Evolutionary conservation across 306 rosid genomes (phyloP), one percentile per base, ranked within the genome.

Genomic region (Vigna unguiculata): DNA sequence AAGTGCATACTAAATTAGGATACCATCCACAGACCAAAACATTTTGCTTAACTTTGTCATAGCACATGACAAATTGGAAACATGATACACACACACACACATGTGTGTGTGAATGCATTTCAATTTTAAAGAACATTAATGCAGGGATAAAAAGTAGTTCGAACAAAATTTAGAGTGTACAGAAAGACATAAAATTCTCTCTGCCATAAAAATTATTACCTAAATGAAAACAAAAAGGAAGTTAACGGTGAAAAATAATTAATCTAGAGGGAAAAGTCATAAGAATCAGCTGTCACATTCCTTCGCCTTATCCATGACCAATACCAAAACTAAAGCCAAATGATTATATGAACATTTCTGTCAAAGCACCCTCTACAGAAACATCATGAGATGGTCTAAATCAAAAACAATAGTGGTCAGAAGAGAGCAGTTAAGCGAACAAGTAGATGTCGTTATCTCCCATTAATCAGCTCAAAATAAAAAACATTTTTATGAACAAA

Each of bases 401-500:
- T 30, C 13, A 10, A 32, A 59, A 60, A 60, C 53, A 14, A 78
- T 57, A 14, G 21, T 51, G 71, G 51, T 14, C 76, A 38, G 72
- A 47, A 17, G 53, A 63, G 63, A 69, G 17, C 71, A 57, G 34
- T 11, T 10, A 30, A 73, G 34, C 15, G 16, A 72, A 40, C 59
- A 51, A 72, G 53, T 58, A 43, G 69, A 55, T 78, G 84, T 78
- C 87, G 17, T 69, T 83, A 22, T 81, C 87, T 51, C 36, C 78
- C 69, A 40, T 71, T 19, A 77, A 51, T 47, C 78, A 28, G 21
- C 74, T 75, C 19, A 8, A 34, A 22, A 48, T 19, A 49, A 55
- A 13, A 19, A 62, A 62, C 52, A n/a, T 52, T 64, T 65, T 67
- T 53, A 20, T n/a, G 45, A 51, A 17, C 4, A 20, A 6, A 52